Percentiles rank a stretch among this genome's conserved stretches.
Conservation (phyloP, 2,329 filamentous ascomycete species). For the Botryotinia convoluta region DNA sequence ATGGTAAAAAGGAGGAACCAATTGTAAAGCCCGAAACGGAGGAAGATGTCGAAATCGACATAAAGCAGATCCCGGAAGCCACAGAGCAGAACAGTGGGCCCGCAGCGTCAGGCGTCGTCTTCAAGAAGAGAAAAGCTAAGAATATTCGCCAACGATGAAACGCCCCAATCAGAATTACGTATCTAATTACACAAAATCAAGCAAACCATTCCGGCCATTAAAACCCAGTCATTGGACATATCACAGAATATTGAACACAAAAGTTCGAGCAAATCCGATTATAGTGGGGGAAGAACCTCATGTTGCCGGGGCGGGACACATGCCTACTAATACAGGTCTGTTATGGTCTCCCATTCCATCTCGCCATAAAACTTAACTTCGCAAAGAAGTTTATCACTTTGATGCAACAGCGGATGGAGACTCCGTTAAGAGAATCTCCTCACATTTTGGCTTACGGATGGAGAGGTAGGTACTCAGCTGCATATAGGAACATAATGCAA, state of each 20-base stretch:
- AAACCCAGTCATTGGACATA: neutral
- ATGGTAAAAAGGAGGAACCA: neutral
- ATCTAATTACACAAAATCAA: neutral
- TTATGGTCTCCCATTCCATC: neutral
- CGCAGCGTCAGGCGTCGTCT: constrained; percentile 55
- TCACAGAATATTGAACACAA: neutral
- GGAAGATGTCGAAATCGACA: neutral
- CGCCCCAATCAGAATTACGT: neutral
- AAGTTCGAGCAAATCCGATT: neutral
- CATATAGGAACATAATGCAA: neutral
- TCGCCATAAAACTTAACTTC: neutral
- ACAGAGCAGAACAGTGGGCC: constrained; percentile 21
- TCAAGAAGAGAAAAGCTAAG: constrained; percentile 77
- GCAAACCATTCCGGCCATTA: neutral
- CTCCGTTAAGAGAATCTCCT: neutral
- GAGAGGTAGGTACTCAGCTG: neutral
- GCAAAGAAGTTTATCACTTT: neutral
- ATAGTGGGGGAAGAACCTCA: neutral
- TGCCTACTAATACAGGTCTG: neutral
- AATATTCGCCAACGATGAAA: constrained; percentile 57
- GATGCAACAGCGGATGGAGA: neutral
- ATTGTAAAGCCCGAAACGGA: neutral
- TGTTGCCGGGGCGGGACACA: neutral
- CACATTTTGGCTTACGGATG: neutral
- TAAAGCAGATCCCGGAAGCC: constrained; percentile 1